Base-by-base conservation (phyloP, 208 protist genomes). In the Acanthamoeba healyi region DNA sequence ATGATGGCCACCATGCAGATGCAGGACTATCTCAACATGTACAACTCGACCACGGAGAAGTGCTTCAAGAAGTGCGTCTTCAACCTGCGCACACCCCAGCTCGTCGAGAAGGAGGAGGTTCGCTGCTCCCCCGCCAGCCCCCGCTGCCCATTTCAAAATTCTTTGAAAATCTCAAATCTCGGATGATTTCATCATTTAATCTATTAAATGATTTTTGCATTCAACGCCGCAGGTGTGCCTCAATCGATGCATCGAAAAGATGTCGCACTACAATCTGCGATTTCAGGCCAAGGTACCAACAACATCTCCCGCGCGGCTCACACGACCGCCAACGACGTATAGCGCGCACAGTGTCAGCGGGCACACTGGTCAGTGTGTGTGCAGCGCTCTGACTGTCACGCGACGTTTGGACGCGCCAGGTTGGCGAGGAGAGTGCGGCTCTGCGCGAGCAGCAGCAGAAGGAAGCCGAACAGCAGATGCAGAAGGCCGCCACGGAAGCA, bases 11-110 rank as follows among this genome's bases (percentile, higher is more conserved):
- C 44, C 17, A 29, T 58, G 17, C 42, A 86, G 77, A 86, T 86
- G 77, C 42, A 86, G 77, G 77, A 51, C 32, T 86, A 58, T 12
- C 77, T 86, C n/a, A 86, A 19, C 44, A 58, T 86, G 77, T 58
- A 86, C 77, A 86, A 86, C 42, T 36, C 77, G 0, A 86, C 42
- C 4, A 86, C 77, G 77, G 77, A 86, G n/a, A 86, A 38, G 77
- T 86, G 77, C 77, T 86, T 86, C 29, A 86, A 86, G 44, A 86
- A 86, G 44, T 86, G 77, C 29, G 77, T 86, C n/a, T 86, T 86
- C 77, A 86, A 86, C 77, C 77, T 86, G 15, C 77, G 77, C 10
- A 86, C 77, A 3, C 77, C 77, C 5, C 77, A 86, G 46, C 77
- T 86, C 17, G 77, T 86, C 6, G 77, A 86, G 44, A 86, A 86